phyloP scores from a whole-genome alignment of 2,329 filamentous ascomycete species.

The Ophiostoma sp. region DNA sequence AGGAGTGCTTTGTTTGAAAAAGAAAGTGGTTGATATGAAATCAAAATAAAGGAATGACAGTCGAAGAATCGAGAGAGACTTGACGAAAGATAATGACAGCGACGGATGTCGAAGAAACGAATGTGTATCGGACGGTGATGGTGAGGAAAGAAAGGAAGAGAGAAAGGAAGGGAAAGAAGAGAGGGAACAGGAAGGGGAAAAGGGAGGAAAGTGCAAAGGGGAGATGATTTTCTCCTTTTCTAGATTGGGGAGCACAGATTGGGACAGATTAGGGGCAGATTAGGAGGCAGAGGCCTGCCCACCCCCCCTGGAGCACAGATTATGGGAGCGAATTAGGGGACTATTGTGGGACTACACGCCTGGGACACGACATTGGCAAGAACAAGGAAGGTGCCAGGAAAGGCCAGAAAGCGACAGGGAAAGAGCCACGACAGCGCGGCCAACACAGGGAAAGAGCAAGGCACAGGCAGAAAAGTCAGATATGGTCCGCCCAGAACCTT shows the following conservation, averaged over 20 bases:
- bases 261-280: not conserved
- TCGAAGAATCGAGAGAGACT: slow-evolving; percentile 7
- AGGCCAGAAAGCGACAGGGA: not conserved
- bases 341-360: slow-evolving; percentile 2
- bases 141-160: not conserved
- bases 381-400: slow-evolving; percentile 4
- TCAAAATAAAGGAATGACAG: slow-evolving; percentile 22
- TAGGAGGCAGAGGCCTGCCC: slow-evolving; percentile 1
- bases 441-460: slow-evolving; percentile 9
- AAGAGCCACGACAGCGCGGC: not conserved
- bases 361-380: slow-evolving; percentile 6
- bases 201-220: not conserved
- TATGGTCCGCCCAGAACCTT: not conserved
- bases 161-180: not conserved
- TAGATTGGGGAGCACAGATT: slow-evolving; percentile 1
- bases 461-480: not conserved
- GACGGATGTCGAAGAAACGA: slow-evolving; percentile 22
- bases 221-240: slow-evolving; percentile 2
- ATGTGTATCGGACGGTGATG: slow-evolving; percentile 22
- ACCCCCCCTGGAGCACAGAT: slow-evolving; percentile 14
- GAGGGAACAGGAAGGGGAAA: not conserved
- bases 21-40: slow-evolving; percentile 17
- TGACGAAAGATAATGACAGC: slow-evolving; percentile 22
- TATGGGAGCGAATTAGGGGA: slow-evolving; percentile 13
- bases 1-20: not conserved